phyloP scores from a whole-genome alignment of 202 grass and related monocot genomes.

The Musa balbisiana region DNA sequence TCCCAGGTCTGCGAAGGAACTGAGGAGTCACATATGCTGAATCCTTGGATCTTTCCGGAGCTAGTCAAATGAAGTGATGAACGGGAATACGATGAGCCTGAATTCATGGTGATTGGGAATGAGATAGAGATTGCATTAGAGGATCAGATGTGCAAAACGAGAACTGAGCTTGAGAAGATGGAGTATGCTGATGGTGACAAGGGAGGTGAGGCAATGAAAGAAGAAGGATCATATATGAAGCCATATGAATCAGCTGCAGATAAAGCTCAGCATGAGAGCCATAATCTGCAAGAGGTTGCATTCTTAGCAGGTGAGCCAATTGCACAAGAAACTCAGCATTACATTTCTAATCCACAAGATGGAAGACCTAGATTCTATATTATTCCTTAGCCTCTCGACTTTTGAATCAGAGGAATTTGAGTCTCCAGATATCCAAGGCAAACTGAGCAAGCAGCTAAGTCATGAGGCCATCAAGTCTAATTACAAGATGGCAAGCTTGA shows the following conservation, averaged over 20 bases:
- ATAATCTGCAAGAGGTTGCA: neutral
- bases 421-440: conserved; percentile 42
- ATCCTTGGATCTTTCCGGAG: conserved; percentile 66
- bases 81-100: conserved; percentile 27
- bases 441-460: conserved; percentile 32
- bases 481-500: conserved; percentile 35
- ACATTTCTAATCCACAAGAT: conserved; percentile 6
- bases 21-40: conserved; percentile 43
- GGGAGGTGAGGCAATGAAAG: conserved; percentile 5
- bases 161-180: neutral
- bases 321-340: neutral
- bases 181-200: conserved; percentile 2
- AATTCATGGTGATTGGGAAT: conserved; percentile 59
- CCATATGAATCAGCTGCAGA: conserved; percentile 18
- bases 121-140: conserved; percentile 40
- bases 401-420: conserved; percentile 42
- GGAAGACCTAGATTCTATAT: conserved; percentile 40
- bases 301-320: neutral
- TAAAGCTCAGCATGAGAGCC: neutral
- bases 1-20: too few relatives aligned
- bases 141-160: neutral
- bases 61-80: conserved; percentile 25
- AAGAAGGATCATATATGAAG: conserved; percentile 16
- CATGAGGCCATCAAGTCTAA: conserved; percentile 30
- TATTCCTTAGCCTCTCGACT: conserved; percentile 45